Evolutionary conservation across 228 moss, liverwort and hornwort species (phyloP).

Genomic region (Sphagnum fallax): DNA sequence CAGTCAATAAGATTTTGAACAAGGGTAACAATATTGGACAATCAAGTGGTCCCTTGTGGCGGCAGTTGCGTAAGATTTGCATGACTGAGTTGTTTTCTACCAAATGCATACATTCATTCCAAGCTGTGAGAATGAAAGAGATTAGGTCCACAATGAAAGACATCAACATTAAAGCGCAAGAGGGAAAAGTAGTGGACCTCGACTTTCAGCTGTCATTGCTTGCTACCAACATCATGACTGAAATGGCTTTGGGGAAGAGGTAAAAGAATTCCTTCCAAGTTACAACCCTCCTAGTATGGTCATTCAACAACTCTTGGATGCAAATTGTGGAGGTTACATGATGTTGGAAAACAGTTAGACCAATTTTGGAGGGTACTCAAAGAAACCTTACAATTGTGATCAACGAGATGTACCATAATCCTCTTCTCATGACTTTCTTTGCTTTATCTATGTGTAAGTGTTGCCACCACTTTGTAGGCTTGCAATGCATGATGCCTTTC

Average conservation of each 20-base stretch:
- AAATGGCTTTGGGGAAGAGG: slow-evolving; percentile 55
- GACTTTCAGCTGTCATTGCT: slow-evolving; percentile 28
- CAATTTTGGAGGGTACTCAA: too few species aligned
- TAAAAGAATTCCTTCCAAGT: neutral
- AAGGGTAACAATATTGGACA: slow-evolving; percentile 19
- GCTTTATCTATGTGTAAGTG: too few species aligned
- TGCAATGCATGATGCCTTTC: too few species aligned
- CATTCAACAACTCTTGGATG: neutral
- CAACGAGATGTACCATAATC: too few species aligned
- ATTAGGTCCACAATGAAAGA: slow-evolving; percentile 17
- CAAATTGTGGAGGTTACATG: slow-evolving; percentile 16
- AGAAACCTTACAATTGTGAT: too few species aligned
- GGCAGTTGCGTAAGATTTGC: slow-evolving; percentile 47
- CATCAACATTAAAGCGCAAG: slow-evolving; percentile 18
- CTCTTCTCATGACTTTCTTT: too few species aligned
- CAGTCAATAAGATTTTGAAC: slow-evolving; percentile 11
- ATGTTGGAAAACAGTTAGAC: neutral
- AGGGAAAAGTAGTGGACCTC: slow-evolving; percentile 15
- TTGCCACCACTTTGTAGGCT: too few species aligned
- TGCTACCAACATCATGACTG: slow-evolving; percentile 33
- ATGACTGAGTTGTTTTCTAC: slow-evolving; percentile 38
- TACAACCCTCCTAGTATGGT: too few species aligned
- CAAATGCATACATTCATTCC: slow-evolving; percentile 31
- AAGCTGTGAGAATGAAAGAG: slow-evolving; percentile 26
- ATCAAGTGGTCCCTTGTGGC: slow-evolving; percentile 23